phyloP scores from a whole-genome alignment of 192 early-diverging fungal species.

The Mortierella antarctica region DNA sequence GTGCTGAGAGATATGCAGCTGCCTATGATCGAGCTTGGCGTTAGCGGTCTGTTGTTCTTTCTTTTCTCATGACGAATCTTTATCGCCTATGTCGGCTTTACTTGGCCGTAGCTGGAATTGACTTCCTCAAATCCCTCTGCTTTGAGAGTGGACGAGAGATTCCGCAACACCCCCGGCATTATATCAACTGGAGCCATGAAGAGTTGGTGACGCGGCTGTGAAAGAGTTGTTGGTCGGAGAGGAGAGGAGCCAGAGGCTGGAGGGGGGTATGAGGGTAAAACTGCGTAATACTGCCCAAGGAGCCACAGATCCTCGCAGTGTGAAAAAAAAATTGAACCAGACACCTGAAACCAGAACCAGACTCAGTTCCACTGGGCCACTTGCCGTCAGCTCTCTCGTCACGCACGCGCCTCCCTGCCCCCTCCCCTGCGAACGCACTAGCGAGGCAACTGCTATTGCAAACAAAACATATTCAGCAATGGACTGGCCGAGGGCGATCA shows the following conservation, averaged over 20 bases:
- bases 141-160: background rate
- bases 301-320: background rate
- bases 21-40: background rate
- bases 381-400: too few relatives aligned
- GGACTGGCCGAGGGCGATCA: too few relatives aligned
- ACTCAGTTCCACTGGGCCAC: too few relatives aligned
- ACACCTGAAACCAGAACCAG: too few relatives aligned
- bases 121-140: background rate
- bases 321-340: conserved; percentile 1
- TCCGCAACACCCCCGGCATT: conserved; percentile 11
- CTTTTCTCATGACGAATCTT: too few relatives aligned
- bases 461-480: too few relatives aligned
- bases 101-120: conserved; percentile 1
- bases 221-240: background rate
- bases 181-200: background rate
- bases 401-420: too few relatives aligned
- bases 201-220: background rate
- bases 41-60: background rate
- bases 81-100: background rate
- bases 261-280: background rate
- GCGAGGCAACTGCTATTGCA: too few relatives aligned
- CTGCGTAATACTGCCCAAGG: background rate
- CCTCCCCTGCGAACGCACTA: too few relatives aligned
- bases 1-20: conserved; percentile 15
- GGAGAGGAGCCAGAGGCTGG: background rate